Conservation (phyloP, 2,329 filamentous ascomycete genomes). For the Diaporthe vexans region DNA sequence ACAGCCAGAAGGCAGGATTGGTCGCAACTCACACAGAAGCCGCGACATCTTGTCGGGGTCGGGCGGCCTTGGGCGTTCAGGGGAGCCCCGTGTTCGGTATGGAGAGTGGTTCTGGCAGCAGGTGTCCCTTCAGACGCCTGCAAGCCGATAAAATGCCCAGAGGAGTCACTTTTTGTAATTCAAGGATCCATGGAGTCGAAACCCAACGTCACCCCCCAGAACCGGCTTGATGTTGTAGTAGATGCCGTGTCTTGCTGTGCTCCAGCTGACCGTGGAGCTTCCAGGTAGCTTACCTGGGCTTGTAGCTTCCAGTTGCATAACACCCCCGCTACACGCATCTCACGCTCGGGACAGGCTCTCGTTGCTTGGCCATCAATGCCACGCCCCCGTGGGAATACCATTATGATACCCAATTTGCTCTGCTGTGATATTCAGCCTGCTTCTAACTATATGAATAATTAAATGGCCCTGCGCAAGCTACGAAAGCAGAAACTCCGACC, state of each 20-base stretch:
- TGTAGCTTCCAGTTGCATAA: slow-evolving; percentile 39
- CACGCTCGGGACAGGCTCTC: no score
- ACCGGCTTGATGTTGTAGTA: neutral
- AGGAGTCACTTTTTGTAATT: neutral
- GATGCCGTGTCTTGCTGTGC: neutral
- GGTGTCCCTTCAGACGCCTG: slow-evolving; percentile 32
- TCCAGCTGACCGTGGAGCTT: neutral
- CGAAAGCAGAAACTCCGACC: neutral
- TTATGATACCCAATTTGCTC: no score
- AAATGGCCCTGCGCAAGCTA: slow-evolving; percentile 12
- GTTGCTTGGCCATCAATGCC: neutral
- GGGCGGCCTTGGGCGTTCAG: slow-evolving; percentile 13
- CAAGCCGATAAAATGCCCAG: slow-evolving; percentile 20
- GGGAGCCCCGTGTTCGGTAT: neutral
- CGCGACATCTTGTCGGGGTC: slow-evolving; percentile 61
- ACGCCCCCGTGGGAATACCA: no score
- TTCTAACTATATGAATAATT: neutral
- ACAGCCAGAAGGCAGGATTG: neutral
- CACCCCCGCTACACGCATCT: slow-evolving; percentile 37
- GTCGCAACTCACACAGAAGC: slow-evolving; percentile 62
- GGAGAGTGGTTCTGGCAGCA: slow-evolving; percentile 35
- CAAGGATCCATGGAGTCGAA: slow-evolving; percentile 27
- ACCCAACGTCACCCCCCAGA: slow-evolving; percentile 1
- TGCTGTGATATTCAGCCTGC: neutral
- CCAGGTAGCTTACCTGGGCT: neutral